These are phyloP conservation scores for Fusarium penzigii DNA, from an alignment of 2,329 filamentous ascomycete genomes.

Conservation along the genomic window DNA sequence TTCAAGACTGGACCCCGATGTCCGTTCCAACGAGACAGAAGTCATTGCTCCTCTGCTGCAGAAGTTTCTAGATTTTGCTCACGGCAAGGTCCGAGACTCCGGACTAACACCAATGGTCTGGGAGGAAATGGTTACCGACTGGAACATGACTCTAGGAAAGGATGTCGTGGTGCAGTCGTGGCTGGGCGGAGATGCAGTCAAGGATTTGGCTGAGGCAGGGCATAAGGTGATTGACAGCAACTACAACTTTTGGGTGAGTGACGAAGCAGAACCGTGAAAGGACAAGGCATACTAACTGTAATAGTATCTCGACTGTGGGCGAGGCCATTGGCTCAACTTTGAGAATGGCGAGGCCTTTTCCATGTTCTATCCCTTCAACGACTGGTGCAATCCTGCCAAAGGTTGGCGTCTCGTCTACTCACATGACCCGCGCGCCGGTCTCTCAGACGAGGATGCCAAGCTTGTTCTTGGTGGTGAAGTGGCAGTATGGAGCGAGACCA, in stretches of 20 bases:
- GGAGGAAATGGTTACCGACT: constrained; percentile 82
- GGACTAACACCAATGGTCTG: constrained; percentile 77
- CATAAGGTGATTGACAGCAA: constrained; percentile 74
- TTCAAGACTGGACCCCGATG: constrained; percentile 67
- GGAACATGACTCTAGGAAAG: constrained; percentile 71
- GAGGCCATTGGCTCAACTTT: constrained; percentile 78
- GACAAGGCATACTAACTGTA: constrained; percentile 19
- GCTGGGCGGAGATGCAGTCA: constrained; percentile 65
- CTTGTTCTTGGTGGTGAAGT: constrained; percentile 81
- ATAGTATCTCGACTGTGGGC: constrained; percentile 81
- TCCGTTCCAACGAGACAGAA: constrained; percentile 63
- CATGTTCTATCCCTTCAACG: constrained; percentile 67
- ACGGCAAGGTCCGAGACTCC: constrained; percentile 61
- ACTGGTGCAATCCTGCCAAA: constrained; percentile 81
- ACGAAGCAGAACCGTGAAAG: neutral
- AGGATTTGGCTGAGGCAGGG: constrained; percentile 60
- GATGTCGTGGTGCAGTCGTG: constrained; percentile 80
- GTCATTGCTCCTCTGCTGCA: constrained; percentile 77
- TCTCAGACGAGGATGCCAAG: constrained; percentile 61
- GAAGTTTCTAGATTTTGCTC: constrained; percentile 71
- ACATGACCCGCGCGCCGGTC: constrained; percentile 69
- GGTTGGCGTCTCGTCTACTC: constrained; percentile 81
- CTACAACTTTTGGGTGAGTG: constrained; percentile 73
- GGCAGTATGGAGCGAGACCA: constrained; percentile 80
- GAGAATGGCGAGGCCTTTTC: constrained; percentile 54